phyloP scores from a whole-genome alignment of 441 rosid genomes.

The Metrosideros polymorpha region DNA sequence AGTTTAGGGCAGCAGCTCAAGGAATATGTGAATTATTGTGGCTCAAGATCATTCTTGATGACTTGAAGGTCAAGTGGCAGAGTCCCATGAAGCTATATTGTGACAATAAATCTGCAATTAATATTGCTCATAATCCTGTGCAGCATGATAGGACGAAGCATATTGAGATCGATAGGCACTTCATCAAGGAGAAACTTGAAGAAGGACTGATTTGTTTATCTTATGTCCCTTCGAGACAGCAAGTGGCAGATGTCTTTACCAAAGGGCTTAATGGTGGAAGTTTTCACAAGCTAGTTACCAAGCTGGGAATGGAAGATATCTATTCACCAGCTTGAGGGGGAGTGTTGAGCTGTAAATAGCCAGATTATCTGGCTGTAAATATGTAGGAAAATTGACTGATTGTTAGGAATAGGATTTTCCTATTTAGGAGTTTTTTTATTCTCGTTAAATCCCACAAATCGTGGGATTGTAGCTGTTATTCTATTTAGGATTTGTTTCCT shows the following conservation, averaged over 20 bases:
- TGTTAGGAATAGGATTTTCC: too few species aligned
- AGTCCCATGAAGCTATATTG: not conserved
- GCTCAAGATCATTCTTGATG: not conserved
- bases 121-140: not conserved
- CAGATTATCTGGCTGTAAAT: too few species aligned
- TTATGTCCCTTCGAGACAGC: not conserved
- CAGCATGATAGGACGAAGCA: not conserved
- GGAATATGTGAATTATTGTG: not conserved
- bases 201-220: not conserved
- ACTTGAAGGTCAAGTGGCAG: too few species aligned
- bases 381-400: too few species aligned
- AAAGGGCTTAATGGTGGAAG: not conserved
- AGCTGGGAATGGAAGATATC: too few species aligned
- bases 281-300: too few species aligned
- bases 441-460: too few species aligned
- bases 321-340: too few species aligned
- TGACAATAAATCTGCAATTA: not conserved
- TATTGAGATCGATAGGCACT: not conserved
- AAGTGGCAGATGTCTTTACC: not conserved
- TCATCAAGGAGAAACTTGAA: not conserved
- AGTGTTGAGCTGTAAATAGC: too few species aligned
- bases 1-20: not conserved
- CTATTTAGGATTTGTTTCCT: too few species aligned
- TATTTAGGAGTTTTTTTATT: too few species aligned
- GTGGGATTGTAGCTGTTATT: too few species aligned